Base-by-base conservation (phyloP, 331 rosid genomes). In the Malus hybrid region DNA sequence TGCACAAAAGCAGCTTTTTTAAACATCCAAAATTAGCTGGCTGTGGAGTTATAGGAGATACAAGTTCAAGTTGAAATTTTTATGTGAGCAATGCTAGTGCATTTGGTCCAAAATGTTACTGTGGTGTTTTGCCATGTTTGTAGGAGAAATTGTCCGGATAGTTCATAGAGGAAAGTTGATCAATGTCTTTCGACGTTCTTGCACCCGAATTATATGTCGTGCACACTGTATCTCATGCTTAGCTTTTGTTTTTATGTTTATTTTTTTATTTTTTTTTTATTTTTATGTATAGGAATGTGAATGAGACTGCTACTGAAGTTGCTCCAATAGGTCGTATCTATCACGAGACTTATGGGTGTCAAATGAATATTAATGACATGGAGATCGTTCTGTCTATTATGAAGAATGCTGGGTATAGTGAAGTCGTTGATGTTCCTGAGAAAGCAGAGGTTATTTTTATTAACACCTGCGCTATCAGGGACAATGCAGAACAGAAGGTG, bases 321-420 rank as follows among this genome's bases (percentile, higher is more conserved):
- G 65, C 89, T 79, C 75, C 88, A 2, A 83, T 85, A 29, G 97
- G 93, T 19, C 89, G 99, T 46, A 88, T 95, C 76, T 95, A 90
- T 84, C 99, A 95, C 6, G 99, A 95, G 90, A 95, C 97, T 6
- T 95, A 95, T 79, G 98, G 99, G 46, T 95, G 99, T 78, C 97
- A 95, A 70, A 95, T 95, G 99, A 95, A 95, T 56, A 87, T 95
- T n/a, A 95, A 92, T 74, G 97, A 92, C 77, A 95, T 95, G 99
- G 99, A 92, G 88, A 89, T 92, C 68, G 97, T 90, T 27, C 83
- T 95, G 42, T 85, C 98, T 31, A 81, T 95, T 59, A 95, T 95
- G 99, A 90, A 95, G 79, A 90, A 88, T 54, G 88, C 96, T 12
- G 99, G 97, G 34, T 95, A 90, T 59, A 24, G 82, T 18, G 97